Conservation (phyloP, 306 rosid species). For the Gastrolobium bilobum region DNA sequence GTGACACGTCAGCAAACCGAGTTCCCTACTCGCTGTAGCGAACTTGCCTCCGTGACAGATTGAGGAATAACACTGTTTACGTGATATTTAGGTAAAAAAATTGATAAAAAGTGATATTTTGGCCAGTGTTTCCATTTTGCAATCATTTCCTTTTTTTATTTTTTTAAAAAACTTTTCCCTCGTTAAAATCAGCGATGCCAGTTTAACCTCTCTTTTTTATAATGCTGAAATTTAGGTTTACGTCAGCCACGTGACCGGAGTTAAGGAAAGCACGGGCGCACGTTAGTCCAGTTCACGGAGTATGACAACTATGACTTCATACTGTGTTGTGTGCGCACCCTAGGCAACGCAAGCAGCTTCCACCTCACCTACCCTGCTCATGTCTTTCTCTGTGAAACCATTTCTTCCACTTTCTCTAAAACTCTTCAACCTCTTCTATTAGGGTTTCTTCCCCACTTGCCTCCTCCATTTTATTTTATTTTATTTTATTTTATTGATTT, state of each 20-base stretch:
- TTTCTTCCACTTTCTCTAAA: background rate
- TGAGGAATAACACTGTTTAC: too few species aligned
- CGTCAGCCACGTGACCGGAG: background rate
- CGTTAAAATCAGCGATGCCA: too few species aligned
- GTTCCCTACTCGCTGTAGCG: too few species aligned
- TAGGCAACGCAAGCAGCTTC: background rate
- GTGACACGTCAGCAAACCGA: too few species aligned
- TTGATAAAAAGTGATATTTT: too few species aligned
- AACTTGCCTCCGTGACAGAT: too few species aligned
- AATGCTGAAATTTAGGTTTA: background rate
- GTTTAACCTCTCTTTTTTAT: too few species aligned
- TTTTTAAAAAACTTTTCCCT: too few species aligned
- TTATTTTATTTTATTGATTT: background rate
- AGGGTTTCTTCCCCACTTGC: conserved; percentile 36
- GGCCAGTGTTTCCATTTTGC: too few species aligned
- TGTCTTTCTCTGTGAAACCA: conserved; percentile 7
- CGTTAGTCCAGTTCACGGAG: conserved; percentile 50
- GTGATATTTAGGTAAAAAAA: too few species aligned
- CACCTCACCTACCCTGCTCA: background rate
- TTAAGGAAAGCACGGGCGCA: background rate
- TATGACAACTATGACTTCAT: background rate
- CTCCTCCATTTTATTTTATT: background rate
- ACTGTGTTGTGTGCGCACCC: background rate
- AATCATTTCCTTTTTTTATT: too few species aligned
- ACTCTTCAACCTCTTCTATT: conserved; percentile 10